Evolutionary conservation across 129 eudicot species (phyloP).

Genomic region (Flaveria sonorensis): DNA sequence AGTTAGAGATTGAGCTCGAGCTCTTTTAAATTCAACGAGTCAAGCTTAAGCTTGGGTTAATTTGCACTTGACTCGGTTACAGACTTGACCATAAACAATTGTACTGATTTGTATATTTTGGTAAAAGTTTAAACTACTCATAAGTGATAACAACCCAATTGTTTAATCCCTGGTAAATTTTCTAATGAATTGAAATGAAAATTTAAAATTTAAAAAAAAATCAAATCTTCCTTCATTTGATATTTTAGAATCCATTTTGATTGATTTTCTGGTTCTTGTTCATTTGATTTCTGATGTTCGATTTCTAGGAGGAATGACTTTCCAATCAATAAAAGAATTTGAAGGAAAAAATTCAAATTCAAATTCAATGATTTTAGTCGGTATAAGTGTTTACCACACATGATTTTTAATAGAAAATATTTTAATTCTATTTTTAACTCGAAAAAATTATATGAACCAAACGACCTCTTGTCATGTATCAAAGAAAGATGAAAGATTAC

Average conservation of each 20-base stretch:
- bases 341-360: not conserved
- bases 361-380: too few species aligned
- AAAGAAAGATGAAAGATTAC: slow-evolving; percentile 32
- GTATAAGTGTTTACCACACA: not conserved
- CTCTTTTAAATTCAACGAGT: too few species aligned
- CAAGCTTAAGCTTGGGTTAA: too few species aligned
- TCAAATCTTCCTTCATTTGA: not conserved
- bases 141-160: too few species aligned
- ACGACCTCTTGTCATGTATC: not conserved
- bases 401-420: not conserved
- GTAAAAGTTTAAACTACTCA: too few species aligned
- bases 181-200: too few species aligned
- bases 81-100: too few species aligned
- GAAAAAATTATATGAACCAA: not conserved
- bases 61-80: too few species aligned
- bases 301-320: not conserved
- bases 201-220: too few species aligned
- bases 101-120: too few species aligned
- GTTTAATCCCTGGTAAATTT: too few species aligned
- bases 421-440: not conserved
- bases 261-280: not conserved
- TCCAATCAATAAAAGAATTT: not conserved
- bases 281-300: not conserved
- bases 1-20: too few species aligned
- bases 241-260: not conserved